Base-by-base conservation (phyloP, 179 eudicot species). In the Dionaea muscipula region DNA sequence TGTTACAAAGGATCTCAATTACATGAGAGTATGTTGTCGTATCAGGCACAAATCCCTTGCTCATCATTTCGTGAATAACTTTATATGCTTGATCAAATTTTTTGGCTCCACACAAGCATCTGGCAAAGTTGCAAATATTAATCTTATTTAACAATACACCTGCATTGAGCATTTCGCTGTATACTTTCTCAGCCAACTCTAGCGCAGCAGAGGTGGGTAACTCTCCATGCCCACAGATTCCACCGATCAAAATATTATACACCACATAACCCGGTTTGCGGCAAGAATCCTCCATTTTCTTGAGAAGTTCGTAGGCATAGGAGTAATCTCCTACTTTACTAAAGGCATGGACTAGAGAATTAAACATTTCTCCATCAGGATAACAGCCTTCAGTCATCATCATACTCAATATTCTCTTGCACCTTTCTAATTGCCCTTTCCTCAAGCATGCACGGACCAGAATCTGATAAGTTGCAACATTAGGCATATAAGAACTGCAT, bases 331-430 rank as follows among this genome's bases (percentile, higher is more conserved):
- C 71, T 5, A 78, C 60, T 66, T 66, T 75, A 66, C 97, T 86
- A 56, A 68, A 86, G 10, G 86, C 81, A 72, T 86, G 77, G 49
- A 83, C 78, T 49, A 90, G 86, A 25, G 95, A 90, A 63, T 72
- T 76, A 67, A 77, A 86, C 51, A 90, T 74, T 52, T 65, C 73
- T 26, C 78, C 82, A 58, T 71, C 79, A 11, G 95, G 97, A 54
- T 83, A 86, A 72, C 95, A 90, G n/a, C 97, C 97, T 76, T 90
- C 97, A 10, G 64, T 71, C 49, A 83, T 81, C 97, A 90, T 90
- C 83, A 75, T 83, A 60, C 68, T 72, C 22, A 90, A 71, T 66
- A 90, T 66, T 62, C 80, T 76, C 77, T 86, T 90, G 75, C 94
- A 86, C 65, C 81, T 76, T 55, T 81, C 83, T 24, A 90, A 75